Evolutionary conservation across 805 yeast genomes (phyloP).

Genomic region (Tetrapisispora pingtungensis): DNA sequence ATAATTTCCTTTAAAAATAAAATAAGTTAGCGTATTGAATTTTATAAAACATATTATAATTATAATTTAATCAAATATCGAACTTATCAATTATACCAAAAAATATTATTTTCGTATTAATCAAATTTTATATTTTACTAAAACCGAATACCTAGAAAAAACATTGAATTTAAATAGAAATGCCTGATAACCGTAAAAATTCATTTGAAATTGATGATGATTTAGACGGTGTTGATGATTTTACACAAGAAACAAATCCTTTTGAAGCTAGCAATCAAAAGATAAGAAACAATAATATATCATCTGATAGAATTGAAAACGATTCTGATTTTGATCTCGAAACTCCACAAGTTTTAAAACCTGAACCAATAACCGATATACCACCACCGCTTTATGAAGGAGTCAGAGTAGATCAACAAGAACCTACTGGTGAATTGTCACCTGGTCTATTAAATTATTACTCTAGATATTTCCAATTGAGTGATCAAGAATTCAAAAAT

Average conservation of each 20-base stretch:
- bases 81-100: too few relatives aligned
- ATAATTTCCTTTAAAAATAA: not conserved
- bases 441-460: slow-evolving; percentile 22
- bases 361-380: not conserved
- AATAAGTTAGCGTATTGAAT: not conserved
- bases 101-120: too few relatives aligned
- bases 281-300: not conserved
- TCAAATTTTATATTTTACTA: not conserved
- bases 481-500: slow-evolving; percentile 9
- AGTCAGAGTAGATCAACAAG: slow-evolving; percentile 2
- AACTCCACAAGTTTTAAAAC: not conserved
- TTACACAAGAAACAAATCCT: slow-evolving; percentile 15
- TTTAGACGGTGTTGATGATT: slow-evolving; percentile 23
- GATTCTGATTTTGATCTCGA: slow-evolving; percentile 1
- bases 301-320: slow-evolving; percentile 1
- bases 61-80: too few relatives aligned
- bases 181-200: slow-evolving; percentile 1
- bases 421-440: slow-evolving; percentile 5
- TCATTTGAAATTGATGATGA: slow-evolving; percentile 16
- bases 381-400: slow-evolving; percentile 1
- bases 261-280: slow-evolving; percentile 8
- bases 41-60: too few relatives aligned
- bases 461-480: slow-evolving; percentile 18
- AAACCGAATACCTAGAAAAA: not conserved
- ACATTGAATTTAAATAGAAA: not conserved